These are phyloP conservation scores for Russula ochroleuca DNA, from an alignment of 768 basidiomycete genomes.

Conservation along the genomic window DNA sequence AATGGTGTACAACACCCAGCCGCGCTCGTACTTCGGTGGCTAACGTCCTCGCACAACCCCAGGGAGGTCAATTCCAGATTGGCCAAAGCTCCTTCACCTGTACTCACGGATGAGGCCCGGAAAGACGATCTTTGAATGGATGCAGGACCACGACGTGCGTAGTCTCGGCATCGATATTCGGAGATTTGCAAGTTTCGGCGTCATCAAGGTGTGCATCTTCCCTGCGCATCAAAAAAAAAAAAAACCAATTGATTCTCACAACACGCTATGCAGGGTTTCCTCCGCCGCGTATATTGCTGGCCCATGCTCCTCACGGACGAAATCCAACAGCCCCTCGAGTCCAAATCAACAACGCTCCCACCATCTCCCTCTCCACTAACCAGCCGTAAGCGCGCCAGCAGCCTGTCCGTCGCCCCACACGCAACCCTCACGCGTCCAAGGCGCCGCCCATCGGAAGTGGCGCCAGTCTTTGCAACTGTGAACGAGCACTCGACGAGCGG, in stretches of 20 bases:
- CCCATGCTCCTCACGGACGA: conserved; percentile 58
- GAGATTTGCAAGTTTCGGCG: conserved; percentile 94
- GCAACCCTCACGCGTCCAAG: background rate
- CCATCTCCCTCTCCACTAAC: conserved; percentile 25
- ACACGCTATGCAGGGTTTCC: conserved; percentile 59
- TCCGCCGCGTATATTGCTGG: conserved; percentile 91
- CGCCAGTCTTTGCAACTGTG: conserved; percentile 6
- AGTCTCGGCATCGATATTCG: conserved; percentile 80
- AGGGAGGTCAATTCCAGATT: conserved; percentile 67
- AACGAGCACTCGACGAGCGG: conserved; percentile 13
- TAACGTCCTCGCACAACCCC: conserved; percentile 2
- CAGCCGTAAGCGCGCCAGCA: conserved; percentile 26
- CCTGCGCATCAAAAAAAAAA: background rate
- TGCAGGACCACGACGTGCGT: conserved; percentile 67
- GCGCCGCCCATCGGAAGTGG: conserved; percentile 23
- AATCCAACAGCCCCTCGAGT: conserved; percentile 2
- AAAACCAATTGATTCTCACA: background rate
- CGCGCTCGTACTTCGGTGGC: conserved; percentile 6
- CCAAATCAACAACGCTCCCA: conserved; percentile 20
- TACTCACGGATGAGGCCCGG: conserved; percentile 86
- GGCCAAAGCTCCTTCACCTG: conserved; percentile 80
- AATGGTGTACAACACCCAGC: conserved; percentile 16
- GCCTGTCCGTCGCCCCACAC: conserved; percentile 15
- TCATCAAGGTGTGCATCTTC: conserved; percentile 68
- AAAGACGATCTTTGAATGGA: conserved; percentile 83